Base-by-base conservation (phyloP, 495 filamentous ascomycete species). In the Daldinia concentrica region DNA sequence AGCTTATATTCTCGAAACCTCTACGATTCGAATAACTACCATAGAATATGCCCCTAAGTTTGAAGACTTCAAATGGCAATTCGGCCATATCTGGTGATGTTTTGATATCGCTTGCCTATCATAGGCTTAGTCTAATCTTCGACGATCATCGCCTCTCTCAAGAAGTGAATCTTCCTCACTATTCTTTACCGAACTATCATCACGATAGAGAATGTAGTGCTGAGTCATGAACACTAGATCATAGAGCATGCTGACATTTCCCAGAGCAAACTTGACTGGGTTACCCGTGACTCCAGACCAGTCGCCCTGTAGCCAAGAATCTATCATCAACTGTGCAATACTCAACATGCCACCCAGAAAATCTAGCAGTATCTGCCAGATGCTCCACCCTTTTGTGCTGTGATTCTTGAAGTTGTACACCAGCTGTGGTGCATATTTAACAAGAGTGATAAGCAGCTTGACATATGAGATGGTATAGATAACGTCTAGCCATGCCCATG, bases 351-450 rank as follows among this genome's bases (percentile, higher is more conserved):
- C 93, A 3, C 95, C 95, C 11, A 82, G 75, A 69, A 97, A 82
- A 74, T 98, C 95, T 15, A 98, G 82, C n/a, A 97, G 82, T 62
- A 95, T 94, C 78, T 94, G 91, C 48, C 80, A 73, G 64, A 98
- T 98, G 62, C 86, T 90, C 94, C 94, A 98, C 37, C 96, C 95
- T 30, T 83, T 80, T 1, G 95, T 99, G 37, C 92, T 94, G 66
- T 90, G 84, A 56, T 93, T 91, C 75, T 87, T 85, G 74, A 91
- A 94, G 81, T 98, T 98, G 67, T 90, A 83, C 68, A 88, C 84
- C 11, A 90, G 90, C 81, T 99, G 95, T 12, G 95, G 96, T 39
- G 91, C 86, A 79, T 98, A 99, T 78, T 99, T 99, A 72, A 97
- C 84, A 4, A 97, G 75, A 0, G 93, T 97, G 50, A 97, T 87